phyloP scores from a whole-genome alignment of 306 rosid species.

The Rosa chinensis region DNA sequence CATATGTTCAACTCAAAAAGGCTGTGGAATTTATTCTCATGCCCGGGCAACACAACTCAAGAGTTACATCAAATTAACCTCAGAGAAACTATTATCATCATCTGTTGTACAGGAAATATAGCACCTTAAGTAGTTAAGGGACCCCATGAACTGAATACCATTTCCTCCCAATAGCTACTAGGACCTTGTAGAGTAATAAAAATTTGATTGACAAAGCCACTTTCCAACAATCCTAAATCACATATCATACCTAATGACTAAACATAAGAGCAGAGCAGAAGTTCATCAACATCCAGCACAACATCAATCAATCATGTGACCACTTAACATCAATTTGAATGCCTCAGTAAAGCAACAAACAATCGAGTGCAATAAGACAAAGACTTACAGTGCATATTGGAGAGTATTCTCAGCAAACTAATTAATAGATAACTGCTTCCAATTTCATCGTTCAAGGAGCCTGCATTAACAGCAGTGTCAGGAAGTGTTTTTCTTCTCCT shows the following conservation, averaged over 20 bases:
- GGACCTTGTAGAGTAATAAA: background rate
- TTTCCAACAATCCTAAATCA: background rate
- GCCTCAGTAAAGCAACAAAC: conserved; percentile 24
- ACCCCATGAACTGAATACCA: background rate
- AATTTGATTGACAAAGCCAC: background rate
- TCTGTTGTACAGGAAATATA: background rate
- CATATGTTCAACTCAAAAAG: background rate
- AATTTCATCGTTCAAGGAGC: conserved; percentile 55
- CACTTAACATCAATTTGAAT: conserved; percentile 5
- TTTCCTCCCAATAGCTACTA: background rate
- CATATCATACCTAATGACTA: background rate
- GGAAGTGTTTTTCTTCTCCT: conserved; percentile 83
- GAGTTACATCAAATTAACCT: background rate
- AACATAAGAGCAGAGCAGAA: background rate
- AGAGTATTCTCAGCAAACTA: conserved; percentile 71
- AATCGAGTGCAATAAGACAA: conserved; percentile 14
- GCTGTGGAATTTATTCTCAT: background rate
- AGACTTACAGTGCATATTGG: conserved; percentile 72
- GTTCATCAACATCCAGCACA: background rate
- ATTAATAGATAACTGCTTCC: conserved; percentile 65
- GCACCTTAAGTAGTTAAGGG: background rate
- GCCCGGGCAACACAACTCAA: background rate
- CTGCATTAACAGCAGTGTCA: conserved; percentile 55
- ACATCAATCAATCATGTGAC: conserved; percentile 4
- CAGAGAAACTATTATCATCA: background rate